Base-by-base conservation (phyloP, 345 rosid genomes). In the Citrus unshiu region DNA sequence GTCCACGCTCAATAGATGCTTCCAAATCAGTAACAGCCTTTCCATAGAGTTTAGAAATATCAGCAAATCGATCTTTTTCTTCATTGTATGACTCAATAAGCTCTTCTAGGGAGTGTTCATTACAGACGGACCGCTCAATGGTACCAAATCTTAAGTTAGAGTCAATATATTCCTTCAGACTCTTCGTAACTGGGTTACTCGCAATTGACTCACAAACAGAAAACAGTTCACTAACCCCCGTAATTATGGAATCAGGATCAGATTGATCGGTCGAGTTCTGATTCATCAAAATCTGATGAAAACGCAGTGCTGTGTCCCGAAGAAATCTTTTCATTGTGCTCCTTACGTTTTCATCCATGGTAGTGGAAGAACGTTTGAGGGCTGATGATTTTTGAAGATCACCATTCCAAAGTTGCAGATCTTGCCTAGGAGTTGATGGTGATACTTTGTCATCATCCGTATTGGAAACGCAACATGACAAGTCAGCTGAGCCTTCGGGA, bases 31-130 rank as follows among this genome's bases (percentile, higher is more conserved):
- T 61, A 64, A 83, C 39, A 18, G 83, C 75, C 74, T 84, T 85
- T 8, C 54, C 69, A 66, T 85, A 81, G 54, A n/a, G 77, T 40
- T 24, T 70, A 34, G 87, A 91, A 54, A 83, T 57, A n/a, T 57
- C 71, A 56, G 85, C 87, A 25, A 82, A 77, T 10, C 21, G 59
- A 2, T 37, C 56, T 79, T 84, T 85, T 80, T 86, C 67, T 16
- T 34, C 21, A 12, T 77, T 69, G 61, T 77, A 75, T 32, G 14
- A 59, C 59, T 74, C 80, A 46, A 60, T 75, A 2, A 88, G 75
- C 68, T 85, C 81, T 64, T 85, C 74, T 76, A 79, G 56, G 21
- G 76, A 54, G 21, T 75, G 68, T 27, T 46, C 65, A 54, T 40
- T 51, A 62, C 46, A 3, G 18, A 73, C 27, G 3, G 86, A 60